Evolutionary conservation across 805 yeast species (phyloP), one percentile per base, ranked within the genome.

Genomic region (Suhomyces tanzawaensis): DNA sequence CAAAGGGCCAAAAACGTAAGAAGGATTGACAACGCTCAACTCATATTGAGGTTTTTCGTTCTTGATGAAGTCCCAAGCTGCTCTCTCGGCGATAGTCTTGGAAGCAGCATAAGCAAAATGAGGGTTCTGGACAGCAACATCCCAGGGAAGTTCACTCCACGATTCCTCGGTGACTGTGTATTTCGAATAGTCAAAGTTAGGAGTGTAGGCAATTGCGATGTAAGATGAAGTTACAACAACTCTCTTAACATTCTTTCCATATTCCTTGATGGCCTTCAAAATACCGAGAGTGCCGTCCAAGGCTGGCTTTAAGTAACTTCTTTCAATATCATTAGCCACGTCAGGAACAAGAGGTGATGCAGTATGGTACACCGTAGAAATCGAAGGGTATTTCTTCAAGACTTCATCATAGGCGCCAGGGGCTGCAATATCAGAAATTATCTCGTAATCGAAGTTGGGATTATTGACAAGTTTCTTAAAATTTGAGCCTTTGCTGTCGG

Each of bases 61-160:
- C 15, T 67, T 49, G 34, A 74, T 63, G n/a, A 64, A 70, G 3
- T 75, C 71, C 82, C 87, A 79, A 4, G 83, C 84, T 2, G 76
- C 71, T 35, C 62, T 57, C 52, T 81, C 86, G 15, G 85, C 83
- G 42, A 73, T 70, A 29, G 72, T 76, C 56, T 78, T 79, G n/a
- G 84, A 76, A 3, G 77, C 85, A 39, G 71, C 48, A 55, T 79
- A 79, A 3, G 80, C 83, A 30, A 42, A 40, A 13, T 53, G 46
- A 3, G 66, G 57, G 45, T 72, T 68, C 17, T 41, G 45, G 38
- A 70, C 67, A 8, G 71, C 62, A 40, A 69, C 69, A 34, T 74
- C 76, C 69, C 74, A 71, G n/a, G 77, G 66, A 21, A 75, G 61
- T 29, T 72, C 74, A 42, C 78, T 78, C 77, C 82, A 77, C 19